A percentile compares a stretch with the other conserved stretches of the same genome.
phyloP scores from a whole-genome alignment of 305 asterid genomes.

The Striga hermonthica region DNA sequence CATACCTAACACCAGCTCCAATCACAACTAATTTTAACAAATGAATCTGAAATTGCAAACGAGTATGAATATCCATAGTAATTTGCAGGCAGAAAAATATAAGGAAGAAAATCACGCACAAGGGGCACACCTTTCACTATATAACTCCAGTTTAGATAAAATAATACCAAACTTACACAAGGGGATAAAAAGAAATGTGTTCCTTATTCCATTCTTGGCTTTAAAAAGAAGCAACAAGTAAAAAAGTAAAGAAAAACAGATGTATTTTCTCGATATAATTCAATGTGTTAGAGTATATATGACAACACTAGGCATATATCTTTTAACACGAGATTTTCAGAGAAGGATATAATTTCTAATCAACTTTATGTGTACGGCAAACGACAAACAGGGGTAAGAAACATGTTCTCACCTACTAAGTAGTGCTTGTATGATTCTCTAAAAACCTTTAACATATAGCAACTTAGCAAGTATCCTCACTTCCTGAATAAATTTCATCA shows the following conservation, averaged over 20 bases:
- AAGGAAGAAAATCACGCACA: too few species aligned
- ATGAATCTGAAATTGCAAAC: too few species aligned
- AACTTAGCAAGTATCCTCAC: constrained; percentile 29
- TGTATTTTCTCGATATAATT: constrained; percentile 38
- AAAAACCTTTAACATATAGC: constrained; percentile 21
- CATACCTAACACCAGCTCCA: too few species aligned
- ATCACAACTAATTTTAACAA: too few species aligned
- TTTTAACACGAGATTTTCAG: constrained; percentile 13
- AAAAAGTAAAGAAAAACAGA: constrained; percentile 8
- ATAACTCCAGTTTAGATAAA: constrained; percentile 46
- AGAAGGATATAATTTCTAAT: constrained; percentile 29
- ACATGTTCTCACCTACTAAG: constrained; percentile 7
- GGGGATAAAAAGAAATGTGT: constrained; percentile 65
- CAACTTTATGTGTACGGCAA: constrained; percentile 23
- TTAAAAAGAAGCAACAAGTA: constrained; percentile 54
- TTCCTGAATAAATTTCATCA: constrained; percentile 25
- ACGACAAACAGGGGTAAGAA: constrained; percentile 26
- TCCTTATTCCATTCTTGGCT: constrained; percentile 60
- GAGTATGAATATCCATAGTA: too few species aligned
- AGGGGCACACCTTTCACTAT: constrained; percentile 40
- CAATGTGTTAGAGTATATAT: constrained; percentile 13
- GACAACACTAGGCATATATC: constrained; percentile 18
- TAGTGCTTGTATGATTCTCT: constrained; percentile 10
- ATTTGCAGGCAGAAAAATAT: too few species aligned
- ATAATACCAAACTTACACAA: constrained; percentile 63